Evolutionary conservation across 2,329 filamentous ascomycete species (phyloP).

Genomic region (Colletotrichum karsti): DNA sequence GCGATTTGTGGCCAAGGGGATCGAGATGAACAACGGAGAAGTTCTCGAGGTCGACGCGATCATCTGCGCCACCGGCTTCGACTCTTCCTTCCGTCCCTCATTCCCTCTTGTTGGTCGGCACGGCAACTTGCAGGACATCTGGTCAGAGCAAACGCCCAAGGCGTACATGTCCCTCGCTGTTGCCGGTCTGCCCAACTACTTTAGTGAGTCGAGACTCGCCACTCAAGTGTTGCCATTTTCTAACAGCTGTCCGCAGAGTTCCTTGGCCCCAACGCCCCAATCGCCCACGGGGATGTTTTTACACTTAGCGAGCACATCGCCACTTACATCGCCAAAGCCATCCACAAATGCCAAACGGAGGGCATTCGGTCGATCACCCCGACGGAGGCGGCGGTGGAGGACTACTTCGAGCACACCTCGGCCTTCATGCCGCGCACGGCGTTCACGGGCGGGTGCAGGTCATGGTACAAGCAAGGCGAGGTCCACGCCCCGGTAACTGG

Average conservation of each 20-base stretch:
- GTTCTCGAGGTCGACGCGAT: slow-evolving; percentile 63
- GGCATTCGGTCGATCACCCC: slow-evolving; percentile 56
- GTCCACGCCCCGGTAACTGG: slow-evolving; percentile 55
- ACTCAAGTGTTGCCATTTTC: not conserved
- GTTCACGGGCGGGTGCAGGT: slow-evolving; percentile 56
- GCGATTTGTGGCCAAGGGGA: slow-evolving; percentile 54
- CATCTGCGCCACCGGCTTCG: slow-evolving; percentile 66
- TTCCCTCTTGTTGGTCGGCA: slow-evolving; percentile 58
- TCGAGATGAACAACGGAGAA: slow-evolving; percentile 56
- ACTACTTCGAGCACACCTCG: slow-evolving; percentile 58
- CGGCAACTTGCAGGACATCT: slow-evolving; percentile 60
- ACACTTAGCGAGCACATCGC: slow-evolving; percentile 61
- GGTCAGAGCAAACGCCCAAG: slow-evolving; percentile 51
- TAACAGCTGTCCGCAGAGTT: slow-evolving; percentile 46
- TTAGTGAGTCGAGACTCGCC: slow-evolving; percentile 47
- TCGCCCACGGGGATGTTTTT: slow-evolving; percentile 59
- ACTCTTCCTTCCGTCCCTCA: slow-evolving; percentile 60
- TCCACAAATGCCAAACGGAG: slow-evolving; percentile 60
- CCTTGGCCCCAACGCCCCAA: slow-evolving; percentile 60
- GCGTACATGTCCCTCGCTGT: slow-evolving; percentile 65
- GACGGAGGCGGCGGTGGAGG: slow-evolving; percentile 53
- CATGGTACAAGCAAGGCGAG: slow-evolving; percentile 60
- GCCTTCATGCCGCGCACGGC: slow-evolving; percentile 63
- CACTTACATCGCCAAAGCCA: slow-evolving; percentile 56
- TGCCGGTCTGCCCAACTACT: slow-evolving; percentile 62